These are phyloP conservation scores for Ceratocystis ficicola DNA, from an alignment of 2,329 filamentous ascomycete genomes.

Conservation along the genomic window DNA sequence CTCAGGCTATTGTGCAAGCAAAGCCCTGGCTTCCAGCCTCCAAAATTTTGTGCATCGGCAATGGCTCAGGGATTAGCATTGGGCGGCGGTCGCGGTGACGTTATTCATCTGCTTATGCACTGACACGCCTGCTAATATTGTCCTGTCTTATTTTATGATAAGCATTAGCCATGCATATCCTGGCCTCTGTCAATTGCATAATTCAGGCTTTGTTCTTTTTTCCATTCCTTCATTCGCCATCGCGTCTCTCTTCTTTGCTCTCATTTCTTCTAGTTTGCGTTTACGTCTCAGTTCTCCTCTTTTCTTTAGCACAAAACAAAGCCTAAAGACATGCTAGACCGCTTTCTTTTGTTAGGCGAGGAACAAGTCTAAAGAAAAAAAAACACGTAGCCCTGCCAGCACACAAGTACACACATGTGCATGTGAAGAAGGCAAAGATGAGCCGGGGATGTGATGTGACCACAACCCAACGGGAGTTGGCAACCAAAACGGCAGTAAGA, in stretches of 20 bases:
- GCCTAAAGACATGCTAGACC: no score
- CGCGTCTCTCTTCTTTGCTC: not conserved
- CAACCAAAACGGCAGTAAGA: no score
- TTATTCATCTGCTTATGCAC: no score
- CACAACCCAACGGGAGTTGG: not conserved
- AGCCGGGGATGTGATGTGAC: not conserved
- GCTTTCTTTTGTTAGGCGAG: not conserved
- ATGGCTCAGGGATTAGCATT: not conserved
- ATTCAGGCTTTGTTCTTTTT: not conserved
- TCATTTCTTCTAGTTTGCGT: not conserved
- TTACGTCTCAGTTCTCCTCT: no score
- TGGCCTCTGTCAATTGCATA: not conserved
- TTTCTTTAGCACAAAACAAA: no score
- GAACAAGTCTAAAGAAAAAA: not conserved
- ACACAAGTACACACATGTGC: conserved; percentile 1
- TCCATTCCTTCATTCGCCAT: not conserved
- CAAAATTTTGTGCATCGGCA: not conserved
- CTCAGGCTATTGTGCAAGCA: not conserved
- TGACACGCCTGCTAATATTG: no score
- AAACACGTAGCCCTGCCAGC: not conserved
- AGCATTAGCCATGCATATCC: not conserved
- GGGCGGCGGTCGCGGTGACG: no score
- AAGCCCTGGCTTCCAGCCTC: not conserved
- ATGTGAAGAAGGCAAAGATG: not conserved
- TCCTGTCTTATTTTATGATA: not conserved